These are phyloP conservation scores for Blattamonas nauphoetae DNA, from an alignment of 78 protist species.

Conservation along the genomic window DNA sequence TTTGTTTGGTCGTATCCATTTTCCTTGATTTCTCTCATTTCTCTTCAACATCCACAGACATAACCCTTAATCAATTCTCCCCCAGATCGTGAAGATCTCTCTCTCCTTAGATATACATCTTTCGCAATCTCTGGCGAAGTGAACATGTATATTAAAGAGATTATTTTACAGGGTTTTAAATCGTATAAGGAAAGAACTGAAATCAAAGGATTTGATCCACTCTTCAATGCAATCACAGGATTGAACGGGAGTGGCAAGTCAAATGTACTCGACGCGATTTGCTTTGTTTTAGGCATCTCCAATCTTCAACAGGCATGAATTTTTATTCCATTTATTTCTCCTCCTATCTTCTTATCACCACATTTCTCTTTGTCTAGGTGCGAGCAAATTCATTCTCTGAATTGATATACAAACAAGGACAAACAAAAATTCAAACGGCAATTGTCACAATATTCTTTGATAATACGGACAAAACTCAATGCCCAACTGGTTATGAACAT, in stretches of 20 bases:
- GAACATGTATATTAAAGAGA: slow-evolving; percentile 86
- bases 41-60: no score
- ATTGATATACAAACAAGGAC: slow-evolving; percentile 94
- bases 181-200: slow-evolving; percentile 85
- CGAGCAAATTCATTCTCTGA: slow-evolving; percentile 77
- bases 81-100: no score
- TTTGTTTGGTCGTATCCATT: no score
- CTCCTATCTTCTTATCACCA: neutral
- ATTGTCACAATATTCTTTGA: slow-evolving; percentile 90
- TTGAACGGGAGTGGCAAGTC: slow-evolving; percentile 89
- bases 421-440: slow-evolving; percentile 86
- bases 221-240: slow-evolving; percentile 94
- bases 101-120: no score
- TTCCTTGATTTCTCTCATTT: no score
- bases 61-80: no score
- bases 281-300: slow-evolving; percentile 96
- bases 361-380: slow-evolving; percentile 36
- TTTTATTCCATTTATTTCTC: neutral
- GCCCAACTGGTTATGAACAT: slow-evolving; percentile 86
- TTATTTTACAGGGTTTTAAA: slow-evolving; percentile 97
- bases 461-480: slow-evolving; percentile 58
- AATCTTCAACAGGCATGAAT: slow-evolving; percentile 60
- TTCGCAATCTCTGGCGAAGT: no score
- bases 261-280: slow-evolving; percentile 94
- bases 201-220: slow-evolving; percentile 74